Evolutionary conservation across 352 stramenopile species (phyloP), one percentile per base, ranked within the genome.

Genomic region (Thalassiosira hispida): DNA sequence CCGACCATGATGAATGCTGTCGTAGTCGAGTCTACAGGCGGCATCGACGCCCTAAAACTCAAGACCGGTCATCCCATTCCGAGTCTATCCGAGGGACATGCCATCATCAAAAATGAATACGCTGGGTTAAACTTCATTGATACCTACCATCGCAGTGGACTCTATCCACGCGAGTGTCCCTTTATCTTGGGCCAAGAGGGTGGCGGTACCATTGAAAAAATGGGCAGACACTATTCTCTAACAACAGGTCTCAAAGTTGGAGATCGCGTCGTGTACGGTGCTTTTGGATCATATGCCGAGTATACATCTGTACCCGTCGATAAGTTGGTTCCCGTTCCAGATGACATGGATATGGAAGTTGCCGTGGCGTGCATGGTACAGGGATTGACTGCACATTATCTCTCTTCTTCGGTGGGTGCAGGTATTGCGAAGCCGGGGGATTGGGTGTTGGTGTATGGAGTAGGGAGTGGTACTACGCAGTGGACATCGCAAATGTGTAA

Each of bases 361-460:
- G 85, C 86, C 14, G 49, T 83, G 18, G 69, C 85, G 18, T 91
- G 85, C 57, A 84, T 90, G 69, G 85, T 85, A 5, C 89, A 94
- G 44, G 90, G 90, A 25, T 65, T 93, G 35, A 93, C 90, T 20
- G 90, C 90, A 22, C 88, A 94, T 65, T 94, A 94, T 60, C 81
- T 94, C 1, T 84, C 80, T 12, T 82, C 77, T 6, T 83, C 83
- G 44, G 78, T 89, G 0, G 82, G 81, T 47, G 71, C 77, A 20
- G 73, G 73, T 60, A 77, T 92, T 12, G 82, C 89, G 25, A 56
- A 88, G 44, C 25, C 44, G 9, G 87, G 81, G 0, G 84, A 94
- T 62, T 90, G 83, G 77, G 78, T 77, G 1, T 53, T 94, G 12
- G 80, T 94, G 16, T 90, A 92, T 65, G 79, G 79, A 16, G 87